Percentiles rank a stretch among this genome's conserved stretches.
Evolutionary conservation across 805 yeast genomes (phyloP).

Genomic region (Candida sakaeoensis): DNA sequence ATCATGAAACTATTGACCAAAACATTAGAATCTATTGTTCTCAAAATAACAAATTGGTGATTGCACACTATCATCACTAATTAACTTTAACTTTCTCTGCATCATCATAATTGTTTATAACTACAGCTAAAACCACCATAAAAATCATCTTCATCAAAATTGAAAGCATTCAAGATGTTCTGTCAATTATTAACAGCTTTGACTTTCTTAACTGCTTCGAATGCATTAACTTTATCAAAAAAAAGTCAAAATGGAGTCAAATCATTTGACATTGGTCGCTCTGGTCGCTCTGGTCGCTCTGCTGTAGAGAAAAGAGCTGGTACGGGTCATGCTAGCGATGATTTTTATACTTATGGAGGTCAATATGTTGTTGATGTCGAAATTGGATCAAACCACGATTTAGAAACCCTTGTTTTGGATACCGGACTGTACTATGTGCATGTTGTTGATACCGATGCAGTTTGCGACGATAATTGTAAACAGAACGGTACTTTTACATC

Average conservation of each 20-base stretch:
- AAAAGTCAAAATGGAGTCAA: not conserved
- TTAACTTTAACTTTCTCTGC: too few species aligned
- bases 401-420: not conserved
- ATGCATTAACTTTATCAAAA: not conserved
- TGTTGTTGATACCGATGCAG: not conserved
- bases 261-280: not conserved
- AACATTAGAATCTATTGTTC: too few species aligned
- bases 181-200: not conserved
- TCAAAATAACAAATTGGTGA: too few species aligned
- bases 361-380: not conserved
- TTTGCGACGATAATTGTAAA: not conserved
- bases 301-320: not conserved
- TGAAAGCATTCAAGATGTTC: too few species aligned
- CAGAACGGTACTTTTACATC: not conserved
- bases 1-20: too few species aligned
- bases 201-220: not conserved
- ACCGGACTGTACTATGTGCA: not conserved
- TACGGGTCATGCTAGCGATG: not conserved
- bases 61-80: too few species aligned
- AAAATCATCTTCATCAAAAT: too few species aligned
- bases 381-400: conserved; percentile 1
- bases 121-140: too few species aligned
- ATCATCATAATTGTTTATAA: too few species aligned
- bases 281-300: too few species aligned
- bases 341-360: not conserved